Evolutionary conservation across 1,139 yeast genomes (phyloP).

Genomic region (Hansenula sp.): DNA sequence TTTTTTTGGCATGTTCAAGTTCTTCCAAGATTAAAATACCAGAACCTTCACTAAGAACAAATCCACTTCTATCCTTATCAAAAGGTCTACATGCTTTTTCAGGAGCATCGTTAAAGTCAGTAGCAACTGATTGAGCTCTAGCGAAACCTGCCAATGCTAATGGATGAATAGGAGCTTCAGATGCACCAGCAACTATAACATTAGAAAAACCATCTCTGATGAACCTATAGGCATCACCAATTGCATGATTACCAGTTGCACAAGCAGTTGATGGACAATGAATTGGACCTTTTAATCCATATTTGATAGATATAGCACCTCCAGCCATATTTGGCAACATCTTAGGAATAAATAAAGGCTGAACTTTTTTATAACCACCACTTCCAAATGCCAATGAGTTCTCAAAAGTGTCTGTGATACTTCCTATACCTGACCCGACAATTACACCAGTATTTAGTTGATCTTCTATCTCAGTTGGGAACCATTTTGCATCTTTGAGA

Average conservation of each 20-base stretch:
- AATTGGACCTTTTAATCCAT: conserved; percentile 77
- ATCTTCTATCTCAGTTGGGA: conserved; percentile 33
- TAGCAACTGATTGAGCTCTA: conserved; percentile 76
- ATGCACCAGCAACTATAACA: conserved; percentile 88
- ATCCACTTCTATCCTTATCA: conserved; percentile 74
- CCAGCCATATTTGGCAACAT: conserved; percentile 91
- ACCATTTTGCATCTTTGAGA: conserved; percentile 56
- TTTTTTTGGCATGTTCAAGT: conserved; percentile 63
- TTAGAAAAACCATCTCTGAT: conserved; percentile 78
- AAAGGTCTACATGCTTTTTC: conserved; percentile 79
- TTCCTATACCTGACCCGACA: conserved; percentile 92
- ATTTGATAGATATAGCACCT: conserved; percentile 80
- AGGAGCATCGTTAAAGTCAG: conserved; percentile 60
- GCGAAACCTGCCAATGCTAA: conserved; percentile 88
- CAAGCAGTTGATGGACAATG: conserved; percentile 94
- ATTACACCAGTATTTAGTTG: conserved; percentile 60
- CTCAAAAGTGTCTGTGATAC: conserved; percentile 69
- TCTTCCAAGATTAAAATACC: conserved; percentile 78
- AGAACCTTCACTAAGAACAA: conserved; percentile 91
- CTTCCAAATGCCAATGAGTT: conserved; percentile 46
- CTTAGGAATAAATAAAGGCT: conserved; percentile 84
- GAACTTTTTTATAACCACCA: conserved; percentile 66
- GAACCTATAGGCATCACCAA: conserved; percentile 88
- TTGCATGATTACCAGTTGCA: conserved; percentile 91
- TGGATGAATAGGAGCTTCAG: conserved; percentile 88